Evolutionary conservation across 495 filamentous ascomycete species (phyloP).

Genomic region (Recurvomyces mirabilis): DNA sequence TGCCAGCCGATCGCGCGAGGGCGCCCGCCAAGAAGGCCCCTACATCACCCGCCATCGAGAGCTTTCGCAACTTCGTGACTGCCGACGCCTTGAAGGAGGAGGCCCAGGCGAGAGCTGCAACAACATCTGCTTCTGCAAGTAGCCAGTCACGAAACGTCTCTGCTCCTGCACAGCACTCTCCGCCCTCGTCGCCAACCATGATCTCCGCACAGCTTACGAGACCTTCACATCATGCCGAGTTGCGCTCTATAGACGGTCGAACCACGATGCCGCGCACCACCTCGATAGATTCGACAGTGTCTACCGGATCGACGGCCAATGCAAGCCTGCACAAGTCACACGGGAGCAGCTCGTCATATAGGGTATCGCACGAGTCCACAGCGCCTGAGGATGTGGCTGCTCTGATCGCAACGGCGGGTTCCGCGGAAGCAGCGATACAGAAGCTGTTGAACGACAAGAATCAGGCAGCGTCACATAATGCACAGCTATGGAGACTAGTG

Average conservation of each 20-base stretch:
- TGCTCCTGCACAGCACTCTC: constrained; percentile 21
- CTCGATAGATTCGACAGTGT: constrained; percentile 92
- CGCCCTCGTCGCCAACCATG: constrained; percentile 24
- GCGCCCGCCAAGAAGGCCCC: constrained; percentile 16
- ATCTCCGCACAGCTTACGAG: constrained; percentile 1
- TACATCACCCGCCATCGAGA: constrained; percentile 10
- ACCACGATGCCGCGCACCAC: constrained; percentile 59
- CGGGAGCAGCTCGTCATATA: constrained; percentile 49
- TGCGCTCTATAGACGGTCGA: constrained; percentile 24
- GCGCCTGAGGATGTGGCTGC: constrained; percentile 27
- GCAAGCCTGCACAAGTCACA: constrained; percentile 45
- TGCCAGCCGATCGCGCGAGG: constrained; percentile 9
- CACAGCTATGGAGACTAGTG: constrained; percentile 87
- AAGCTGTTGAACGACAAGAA: constrained; percentile 87
- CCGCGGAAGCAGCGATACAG: constrained; percentile 77
- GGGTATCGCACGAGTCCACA: constrained; percentile 36
- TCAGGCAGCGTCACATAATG: constrained; percentile 74
- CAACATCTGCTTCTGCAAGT: not conserved
- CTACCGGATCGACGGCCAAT: constrained; percentile 59
- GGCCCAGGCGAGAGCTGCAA: not conserved
- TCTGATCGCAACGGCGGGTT: constrained; percentile 60
- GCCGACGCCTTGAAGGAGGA: constrained; percentile 19
- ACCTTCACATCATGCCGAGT: constrained; percentile 15
- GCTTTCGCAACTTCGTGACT: constrained; percentile 13
- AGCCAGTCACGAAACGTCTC: constrained; percentile 25